Evolutionary conservation across 2,329 filamentous ascomycete species (phyloP).

Genomic region (Aspergillus felis): DNA sequence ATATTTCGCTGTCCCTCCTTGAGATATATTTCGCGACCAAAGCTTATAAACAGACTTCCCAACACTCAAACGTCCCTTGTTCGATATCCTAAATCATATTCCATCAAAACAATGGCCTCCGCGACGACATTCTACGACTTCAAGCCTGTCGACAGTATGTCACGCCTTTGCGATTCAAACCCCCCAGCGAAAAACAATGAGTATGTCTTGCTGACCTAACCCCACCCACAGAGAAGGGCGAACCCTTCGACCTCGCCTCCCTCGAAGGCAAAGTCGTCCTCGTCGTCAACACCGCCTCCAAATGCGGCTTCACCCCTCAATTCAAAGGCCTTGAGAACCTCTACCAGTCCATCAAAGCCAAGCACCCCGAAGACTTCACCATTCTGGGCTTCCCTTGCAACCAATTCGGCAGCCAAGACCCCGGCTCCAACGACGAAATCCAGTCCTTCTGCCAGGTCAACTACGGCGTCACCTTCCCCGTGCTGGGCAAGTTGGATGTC

Average conservation of each 20-base stretch:
- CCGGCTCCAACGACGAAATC: slow-evolving; percentile 75
- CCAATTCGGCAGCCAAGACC: slow-evolving; percentile 91
- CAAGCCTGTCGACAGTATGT: slow-evolving; percentile 55
- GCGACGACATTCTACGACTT: slow-evolving; percentile 59
- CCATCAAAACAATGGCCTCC: slow-evolving; percentile 48
- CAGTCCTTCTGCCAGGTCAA: slow-evolving; percentile 85
- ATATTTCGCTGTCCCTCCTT: not conserved
- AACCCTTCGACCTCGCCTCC: slow-evolving; percentile 63
- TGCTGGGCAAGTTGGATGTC: slow-evolving; percentile 88
- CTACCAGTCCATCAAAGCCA: slow-evolving; percentile 70
- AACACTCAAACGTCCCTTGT: not conserved
- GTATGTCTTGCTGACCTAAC: slow-evolving; percentile 5
- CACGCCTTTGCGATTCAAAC: not conserved
- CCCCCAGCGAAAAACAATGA: not conserved
- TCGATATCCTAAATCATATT: not conserved
- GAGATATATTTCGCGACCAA: not conserved
- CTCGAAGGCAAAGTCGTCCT: slow-evolving; percentile 92
- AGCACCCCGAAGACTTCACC: slow-evolving; percentile 71
- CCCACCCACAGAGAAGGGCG: slow-evolving; percentile 61
- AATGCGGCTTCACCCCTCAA: slow-evolving; percentile 98
- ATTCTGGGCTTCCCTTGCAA: slow-evolving; percentile 98
- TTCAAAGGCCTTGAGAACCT: slow-evolving; percentile 86
- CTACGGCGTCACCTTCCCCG: slow-evolving; percentile 89
- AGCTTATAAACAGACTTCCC: not conserved
- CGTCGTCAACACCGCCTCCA: slow-evolving; percentile 95